These are phyloP conservation scores for Mycosarcoma mackinlayi DNA, from an alignment of 1,284 basidiomycete genomes.

Conservation along the genomic window DNA sequence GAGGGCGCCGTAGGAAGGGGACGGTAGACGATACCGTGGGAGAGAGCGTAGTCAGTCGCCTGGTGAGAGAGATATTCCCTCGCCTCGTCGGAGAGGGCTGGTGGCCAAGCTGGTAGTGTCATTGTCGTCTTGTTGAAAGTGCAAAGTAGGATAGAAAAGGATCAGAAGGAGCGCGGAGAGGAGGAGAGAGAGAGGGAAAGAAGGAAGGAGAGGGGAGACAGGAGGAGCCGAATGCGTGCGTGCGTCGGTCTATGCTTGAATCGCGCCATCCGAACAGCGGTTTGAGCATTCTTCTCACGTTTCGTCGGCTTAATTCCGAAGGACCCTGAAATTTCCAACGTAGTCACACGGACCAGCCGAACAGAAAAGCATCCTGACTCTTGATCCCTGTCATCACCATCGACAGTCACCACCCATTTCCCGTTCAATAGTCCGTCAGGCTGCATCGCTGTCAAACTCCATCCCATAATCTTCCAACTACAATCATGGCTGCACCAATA, in stretches of 20 bases:
- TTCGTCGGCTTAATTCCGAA: constrained; percentile 29
- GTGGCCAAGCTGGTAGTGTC: constrained; percentile 75
- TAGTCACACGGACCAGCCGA: constrained; percentile 9
- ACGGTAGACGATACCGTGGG: constrained; percentile 85
- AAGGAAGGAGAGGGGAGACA: no score
- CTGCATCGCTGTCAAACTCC: background rate
- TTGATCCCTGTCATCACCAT: no score
- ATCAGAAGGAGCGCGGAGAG: background rate
- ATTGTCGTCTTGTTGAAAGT: constrained; percentile 11
- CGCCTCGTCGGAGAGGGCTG: constrained; percentile 74
- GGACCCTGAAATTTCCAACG: constrained; percentile 31
- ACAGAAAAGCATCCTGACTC: background rate
- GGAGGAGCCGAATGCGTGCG: no score
- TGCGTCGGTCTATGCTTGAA: constrained; percentile 5
- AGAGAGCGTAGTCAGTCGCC: constrained; percentile 85
- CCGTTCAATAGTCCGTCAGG: no score
- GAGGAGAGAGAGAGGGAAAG: constrained; percentile 1
- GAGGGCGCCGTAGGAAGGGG: constrained; percentile 71
- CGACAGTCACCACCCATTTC: no score
- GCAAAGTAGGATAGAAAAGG: background rate
- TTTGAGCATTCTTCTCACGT: constrained; percentile 8
- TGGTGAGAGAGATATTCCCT: constrained; percentile 74
- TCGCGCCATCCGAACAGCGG: constrained; percentile 23
- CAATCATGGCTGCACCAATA: background rate
- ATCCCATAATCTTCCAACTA: background rate